phyloP scores from a whole-genome alignment of 2,329 filamentous ascomycete genomes.

The Sporothrix schenckii region DNA sequence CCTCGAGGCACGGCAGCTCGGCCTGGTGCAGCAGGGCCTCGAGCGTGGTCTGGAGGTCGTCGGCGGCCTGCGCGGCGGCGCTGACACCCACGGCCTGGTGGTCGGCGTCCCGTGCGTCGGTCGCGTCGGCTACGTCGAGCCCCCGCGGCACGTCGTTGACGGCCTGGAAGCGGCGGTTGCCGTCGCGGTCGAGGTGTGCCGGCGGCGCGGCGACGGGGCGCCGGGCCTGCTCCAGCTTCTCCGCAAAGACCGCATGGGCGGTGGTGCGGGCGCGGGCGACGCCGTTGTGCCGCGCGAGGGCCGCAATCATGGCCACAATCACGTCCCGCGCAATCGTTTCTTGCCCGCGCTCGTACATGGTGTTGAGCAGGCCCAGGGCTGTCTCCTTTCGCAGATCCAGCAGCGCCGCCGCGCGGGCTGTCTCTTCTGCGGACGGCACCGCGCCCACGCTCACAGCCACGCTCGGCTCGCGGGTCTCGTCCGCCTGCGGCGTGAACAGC shows the following conservation, averaged over 20 bases:
- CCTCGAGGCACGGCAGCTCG: slow-evolving; percentile 45
- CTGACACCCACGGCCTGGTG: not conserved
- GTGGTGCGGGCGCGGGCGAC: not conserved
- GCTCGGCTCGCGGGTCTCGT: not conserved
- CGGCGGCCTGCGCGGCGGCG: slow-evolving; percentile 36
- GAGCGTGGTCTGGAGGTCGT: slow-evolving; percentile 50
- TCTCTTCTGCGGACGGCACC: not conserved
- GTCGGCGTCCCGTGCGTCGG: not conserved
- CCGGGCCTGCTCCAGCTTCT: not conserved
- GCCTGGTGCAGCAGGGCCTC: slow-evolving; percentile 50
- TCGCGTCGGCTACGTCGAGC: not conserved
- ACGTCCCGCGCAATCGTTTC: slow-evolving; percentile 51
- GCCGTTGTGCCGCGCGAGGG: slow-evolving; percentile 41
- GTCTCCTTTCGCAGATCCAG: slow-evolving; percentile 22
- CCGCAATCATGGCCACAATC: slow-evolving; percentile 54
- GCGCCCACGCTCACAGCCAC: no score
- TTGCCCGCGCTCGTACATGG: slow-evolving; percentile 52
- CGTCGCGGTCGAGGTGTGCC: not conserved
- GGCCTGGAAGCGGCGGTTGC: not conserved
- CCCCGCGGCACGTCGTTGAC: not conserved
- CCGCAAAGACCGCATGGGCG: not conserved
- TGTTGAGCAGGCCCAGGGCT: slow-evolving; percentile 50
- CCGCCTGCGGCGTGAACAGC: slow-evolving; percentile 41
- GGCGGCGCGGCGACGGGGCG: not conserved
- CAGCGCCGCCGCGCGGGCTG: not conserved